Evolutionary conservation across 2,329 filamentous ascomycete species (phyloP).

Genomic region (Podosphaera xanthii): DNA sequence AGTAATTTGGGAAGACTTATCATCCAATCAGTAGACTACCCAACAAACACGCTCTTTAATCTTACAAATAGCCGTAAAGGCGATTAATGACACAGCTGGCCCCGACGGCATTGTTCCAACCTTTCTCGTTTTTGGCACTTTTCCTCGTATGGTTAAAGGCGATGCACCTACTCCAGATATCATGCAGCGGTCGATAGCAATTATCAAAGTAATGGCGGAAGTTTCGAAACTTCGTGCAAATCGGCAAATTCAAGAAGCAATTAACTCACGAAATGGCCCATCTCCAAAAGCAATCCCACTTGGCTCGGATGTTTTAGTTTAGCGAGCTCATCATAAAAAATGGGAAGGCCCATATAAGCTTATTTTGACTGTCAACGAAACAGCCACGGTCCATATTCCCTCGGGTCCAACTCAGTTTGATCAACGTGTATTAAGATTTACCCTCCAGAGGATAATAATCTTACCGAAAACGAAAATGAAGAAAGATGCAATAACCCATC

Average conservation of each 20-base stretch:
- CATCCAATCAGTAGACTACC: no score
- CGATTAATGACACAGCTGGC: constrained; percentile 1
- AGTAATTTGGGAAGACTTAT: neutral
- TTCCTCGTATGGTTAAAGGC: neutral
- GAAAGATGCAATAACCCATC: neutral
- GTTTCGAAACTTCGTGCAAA: constrained; percentile 2
- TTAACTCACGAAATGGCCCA: constrained; percentile 1
- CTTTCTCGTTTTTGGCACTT: neutral
- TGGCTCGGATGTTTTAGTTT: constrained; percentile 2
- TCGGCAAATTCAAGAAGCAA: constrained; percentile 1
- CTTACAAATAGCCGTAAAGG: neutral
- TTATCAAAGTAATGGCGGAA: constrained; percentile 4
- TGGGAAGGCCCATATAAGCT: constrained; percentile 1
- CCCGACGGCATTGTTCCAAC: constrained; percentile 1
- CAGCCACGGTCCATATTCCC: neutral
- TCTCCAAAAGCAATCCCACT: neutral
- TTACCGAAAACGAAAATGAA: neutral
- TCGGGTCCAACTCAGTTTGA: neutral
- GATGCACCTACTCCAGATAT: neutral
- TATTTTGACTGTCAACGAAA: neutral
- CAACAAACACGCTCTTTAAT: no score
- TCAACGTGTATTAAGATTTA: neutral
- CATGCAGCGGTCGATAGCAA: neutral
- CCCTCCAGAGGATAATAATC: neutral
- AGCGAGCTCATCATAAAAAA: neutral